A percentile compares a stretch with the other conserved stretches of the same genome.
phyloP scores from a whole-genome alignment of 768 basidiomycete species.

The Boletus vinaceobasis region DNA sequence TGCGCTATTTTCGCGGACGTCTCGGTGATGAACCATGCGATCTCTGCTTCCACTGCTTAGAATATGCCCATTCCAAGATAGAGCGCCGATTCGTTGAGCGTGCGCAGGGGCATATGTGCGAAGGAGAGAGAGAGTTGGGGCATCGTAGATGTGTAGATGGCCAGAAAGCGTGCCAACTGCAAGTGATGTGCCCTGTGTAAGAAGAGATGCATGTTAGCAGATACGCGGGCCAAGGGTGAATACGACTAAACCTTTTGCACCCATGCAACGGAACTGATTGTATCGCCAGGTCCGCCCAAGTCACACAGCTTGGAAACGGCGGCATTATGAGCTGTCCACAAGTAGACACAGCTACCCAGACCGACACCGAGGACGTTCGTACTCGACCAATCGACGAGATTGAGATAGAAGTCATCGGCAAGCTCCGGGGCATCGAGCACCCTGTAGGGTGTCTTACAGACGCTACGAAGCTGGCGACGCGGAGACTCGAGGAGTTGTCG shows the following conservation, averaged over 20 bases:
- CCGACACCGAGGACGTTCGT: constrained; percentile 96
- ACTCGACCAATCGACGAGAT: constrained; percentile 95
- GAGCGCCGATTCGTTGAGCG: constrained; percentile 82
- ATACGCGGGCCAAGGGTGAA: background rate
- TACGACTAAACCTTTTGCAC: constrained; percentile 61
- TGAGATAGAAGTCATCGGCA: constrained; percentile 97
- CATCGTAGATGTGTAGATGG: constrained; percentile 91
- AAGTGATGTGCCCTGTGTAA: constrained; percentile 67
- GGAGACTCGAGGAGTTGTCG: constrained; percentile 83
- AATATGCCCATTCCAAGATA: constrained; percentile 90
- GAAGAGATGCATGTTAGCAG: background rate
- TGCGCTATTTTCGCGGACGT: constrained; percentile 66
- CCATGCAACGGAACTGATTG: constrained; percentile 89
- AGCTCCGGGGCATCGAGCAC: constrained; percentile 97
- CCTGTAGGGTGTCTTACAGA: constrained; percentile 94
- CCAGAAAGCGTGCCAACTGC: constrained; percentile 94
- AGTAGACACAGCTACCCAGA: constrained; percentile 86
- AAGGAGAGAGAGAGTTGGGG: constrained; percentile 64
- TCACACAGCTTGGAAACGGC: constrained; percentile 91
- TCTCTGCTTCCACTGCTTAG: constrained; percentile 91
- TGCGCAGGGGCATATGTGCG: constrained; percentile 87
- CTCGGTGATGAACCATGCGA: constrained; percentile 85
- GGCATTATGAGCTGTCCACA: constrained; percentile 95
- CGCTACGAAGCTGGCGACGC: constrained; percentile 71
- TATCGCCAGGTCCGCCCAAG: constrained; percentile 57